Conservation (phyloP, 2,329 filamentous ascomycete species). For the Coleophoma crateriformis region DNA sequence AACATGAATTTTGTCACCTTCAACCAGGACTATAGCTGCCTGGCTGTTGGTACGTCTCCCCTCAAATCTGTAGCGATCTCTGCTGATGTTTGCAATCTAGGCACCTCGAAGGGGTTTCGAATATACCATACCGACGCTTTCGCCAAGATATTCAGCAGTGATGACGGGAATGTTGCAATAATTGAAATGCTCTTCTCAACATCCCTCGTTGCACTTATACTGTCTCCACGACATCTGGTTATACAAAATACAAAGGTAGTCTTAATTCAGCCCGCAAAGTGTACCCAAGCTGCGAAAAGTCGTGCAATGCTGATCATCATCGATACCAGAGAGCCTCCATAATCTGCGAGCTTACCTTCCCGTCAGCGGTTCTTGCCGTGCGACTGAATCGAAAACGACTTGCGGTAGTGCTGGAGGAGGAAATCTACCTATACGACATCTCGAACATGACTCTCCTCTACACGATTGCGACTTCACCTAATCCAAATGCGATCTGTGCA, state of each 20-base stretch:
- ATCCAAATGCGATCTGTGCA: constrained; percentile 85
- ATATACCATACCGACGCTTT: constrained; percentile 98
- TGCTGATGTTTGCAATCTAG: constrained; percentile 37
- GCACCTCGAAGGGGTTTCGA: constrained; percentile 88
- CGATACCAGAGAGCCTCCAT: constrained; percentile 59
- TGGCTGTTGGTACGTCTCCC: constrained; percentile 76
- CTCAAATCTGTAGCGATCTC: background rate
- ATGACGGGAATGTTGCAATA: constrained; percentile 91
- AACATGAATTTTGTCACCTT: constrained; percentile 95
- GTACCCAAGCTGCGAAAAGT: no score
- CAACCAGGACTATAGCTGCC: constrained; percentile 97
- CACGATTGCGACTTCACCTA: constrained; percentile 90
- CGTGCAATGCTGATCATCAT: constrained; percentile 5
- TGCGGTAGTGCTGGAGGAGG: constrained; percentile 88
- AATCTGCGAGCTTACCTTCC: constrained; percentile 98
- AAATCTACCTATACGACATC: constrained; percentile 98
- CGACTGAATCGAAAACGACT: constrained; percentile 91
- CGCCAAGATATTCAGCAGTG: constrained; percentile 87
- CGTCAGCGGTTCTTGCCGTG: constrained; percentile 90
- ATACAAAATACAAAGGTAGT: constrained; percentile 95
- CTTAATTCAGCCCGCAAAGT: constrained; percentile 5
- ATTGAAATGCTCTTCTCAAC: constrained; percentile 99
- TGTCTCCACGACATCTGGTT: constrained; percentile 85
- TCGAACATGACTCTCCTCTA: constrained; percentile 95
- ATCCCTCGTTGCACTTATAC: constrained; percentile 86